Conservation (phyloP, 495 filamentous ascomycete species). For the Aspergillus steynii region DNA sequence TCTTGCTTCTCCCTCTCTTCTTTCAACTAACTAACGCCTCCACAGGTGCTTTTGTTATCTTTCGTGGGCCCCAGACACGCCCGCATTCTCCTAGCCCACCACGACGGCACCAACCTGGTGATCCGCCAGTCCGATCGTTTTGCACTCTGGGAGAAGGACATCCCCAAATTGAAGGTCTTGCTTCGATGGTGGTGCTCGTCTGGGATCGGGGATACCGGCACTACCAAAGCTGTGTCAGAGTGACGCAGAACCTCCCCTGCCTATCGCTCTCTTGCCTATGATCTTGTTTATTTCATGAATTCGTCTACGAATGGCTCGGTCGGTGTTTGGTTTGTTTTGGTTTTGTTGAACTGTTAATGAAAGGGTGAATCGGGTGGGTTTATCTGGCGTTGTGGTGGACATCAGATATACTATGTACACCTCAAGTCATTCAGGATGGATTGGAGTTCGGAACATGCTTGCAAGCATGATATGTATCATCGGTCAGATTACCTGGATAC, state of each 20-base stretch:
- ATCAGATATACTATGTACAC: no score
- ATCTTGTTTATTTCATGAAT: neutral
- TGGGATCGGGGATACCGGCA: neutral
- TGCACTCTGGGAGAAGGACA: neutral
- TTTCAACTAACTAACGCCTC: neutral
- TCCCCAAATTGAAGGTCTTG: neutral
- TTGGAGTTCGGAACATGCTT: no score
- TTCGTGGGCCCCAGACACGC: slow-evolving; percentile 3
- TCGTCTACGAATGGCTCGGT: neutral
- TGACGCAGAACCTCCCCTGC: no score
- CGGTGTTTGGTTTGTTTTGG: neutral
- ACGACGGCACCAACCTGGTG: neutral
- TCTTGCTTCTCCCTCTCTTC: neutral
- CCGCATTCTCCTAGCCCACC: slow-evolving; percentile 4
- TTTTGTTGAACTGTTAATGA: neutral
- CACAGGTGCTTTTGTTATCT: neutral
- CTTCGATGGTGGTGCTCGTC: slow-evolving; percentile 1
- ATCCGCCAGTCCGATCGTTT: neutral
- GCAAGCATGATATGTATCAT: no score
- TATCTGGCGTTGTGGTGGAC: no score
- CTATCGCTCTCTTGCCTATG: neutral
- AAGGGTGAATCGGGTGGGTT: neutral
- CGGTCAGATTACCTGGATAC: no score
- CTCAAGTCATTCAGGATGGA: no score
- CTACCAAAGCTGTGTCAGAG: no score